phyloP scores from a whole-genome alignment of 495 filamentous ascomycete genomes.

The Cercophora sp. region DNA sequence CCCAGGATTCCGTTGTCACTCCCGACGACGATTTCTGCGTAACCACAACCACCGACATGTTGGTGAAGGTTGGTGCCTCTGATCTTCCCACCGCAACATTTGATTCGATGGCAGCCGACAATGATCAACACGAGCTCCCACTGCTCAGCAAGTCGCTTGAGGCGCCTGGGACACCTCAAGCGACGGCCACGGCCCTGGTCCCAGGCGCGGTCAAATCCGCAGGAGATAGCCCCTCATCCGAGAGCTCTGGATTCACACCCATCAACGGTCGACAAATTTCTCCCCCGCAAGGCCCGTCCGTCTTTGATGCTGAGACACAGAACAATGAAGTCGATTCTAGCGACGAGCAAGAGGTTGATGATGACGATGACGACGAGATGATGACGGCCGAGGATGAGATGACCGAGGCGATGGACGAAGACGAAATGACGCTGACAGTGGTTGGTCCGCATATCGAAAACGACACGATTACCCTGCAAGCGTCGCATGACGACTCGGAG shows the following conservation, averaged over 20 bases:
- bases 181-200: too few relatives aligned
- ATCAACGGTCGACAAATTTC: conserved; percentile 27
- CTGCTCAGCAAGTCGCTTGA: not conserved
- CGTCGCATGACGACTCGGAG: conserved; percentile 32
- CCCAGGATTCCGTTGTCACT: conserved; percentile 1
- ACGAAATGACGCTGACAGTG: conserved; percentile 20
- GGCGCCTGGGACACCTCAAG: too few relatives aligned
- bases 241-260: conserved; percentile 29
- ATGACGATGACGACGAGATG: conserved; percentile 19
- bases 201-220: too few relatives aligned
- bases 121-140: too few relatives aligned
- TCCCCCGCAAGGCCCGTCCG: not conserved
- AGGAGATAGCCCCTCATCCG: not conserved
- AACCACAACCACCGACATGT: not conserved
- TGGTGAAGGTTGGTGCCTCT: too few relatives aligned
- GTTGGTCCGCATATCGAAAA: conserved; percentile 11
- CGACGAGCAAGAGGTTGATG: conserved; percentile 17
- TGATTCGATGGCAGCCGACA: not conserved
- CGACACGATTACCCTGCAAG: conserved; percentile 25
- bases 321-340: too few relatives aligned
- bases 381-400: conserved; percentile 18
- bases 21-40: conserved; percentile 11
- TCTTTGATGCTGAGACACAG: conserved; percentile 8
- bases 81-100: not conserved
- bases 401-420: conserved; percentile 11